phyloP scores from a whole-genome alignment of 2,329 filamentous ascomycete species.

The Paracorniculantispora psalliotae region DNA sequence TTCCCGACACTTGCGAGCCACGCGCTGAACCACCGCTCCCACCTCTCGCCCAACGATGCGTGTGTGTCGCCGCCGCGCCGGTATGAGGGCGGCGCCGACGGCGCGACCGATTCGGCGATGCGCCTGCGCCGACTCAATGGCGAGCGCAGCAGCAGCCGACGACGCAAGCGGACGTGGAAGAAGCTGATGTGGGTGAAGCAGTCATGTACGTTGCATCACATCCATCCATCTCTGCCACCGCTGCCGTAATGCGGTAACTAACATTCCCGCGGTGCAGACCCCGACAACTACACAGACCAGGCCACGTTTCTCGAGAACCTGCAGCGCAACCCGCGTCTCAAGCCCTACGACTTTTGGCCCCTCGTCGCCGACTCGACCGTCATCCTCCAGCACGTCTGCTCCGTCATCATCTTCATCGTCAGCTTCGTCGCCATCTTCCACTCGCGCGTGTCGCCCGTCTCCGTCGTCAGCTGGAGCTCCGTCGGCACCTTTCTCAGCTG shows the following conservation, averaged over 20 bases:
- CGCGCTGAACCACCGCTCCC: constrained; percentile 45
- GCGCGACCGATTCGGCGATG: constrained; percentile 26
- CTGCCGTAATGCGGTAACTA: too few species aligned
- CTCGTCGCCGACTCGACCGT: constrained; percentile 92
- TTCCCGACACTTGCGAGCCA: constrained; percentile 29
- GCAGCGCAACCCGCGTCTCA: constrained; percentile 86
- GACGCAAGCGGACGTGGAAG: constrained; percentile 76
- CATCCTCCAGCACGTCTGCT: constrained; percentile 94
- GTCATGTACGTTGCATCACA: constrained; percentile 57
- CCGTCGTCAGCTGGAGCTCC: constrained; percentile 80
- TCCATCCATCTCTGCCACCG: not conserved
- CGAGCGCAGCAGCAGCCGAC: constrained; percentile 59
- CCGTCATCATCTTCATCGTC: constrained; percentile 88
- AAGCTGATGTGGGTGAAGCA: constrained; percentile 98
- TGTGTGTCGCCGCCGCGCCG: constrained; percentile 63
- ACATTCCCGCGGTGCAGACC: too few species aligned
- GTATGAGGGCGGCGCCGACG: constrained; percentile 33
- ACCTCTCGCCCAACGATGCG: constrained; percentile 80
- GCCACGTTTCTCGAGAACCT: constrained; percentile 94
- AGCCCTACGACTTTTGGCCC: constrained; percentile 97
- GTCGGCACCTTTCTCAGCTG: constrained; percentile 80
- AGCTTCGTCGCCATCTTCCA: constrained; percentile 90
- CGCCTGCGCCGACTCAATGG: constrained; percentile 42
- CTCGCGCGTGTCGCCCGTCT: constrained; percentile 81
- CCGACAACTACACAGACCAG: constrained; percentile 98